Conservation (phyloP, 2,329 filamentous ascomycete genomes). For the Aspergillus candidus region DNA sequence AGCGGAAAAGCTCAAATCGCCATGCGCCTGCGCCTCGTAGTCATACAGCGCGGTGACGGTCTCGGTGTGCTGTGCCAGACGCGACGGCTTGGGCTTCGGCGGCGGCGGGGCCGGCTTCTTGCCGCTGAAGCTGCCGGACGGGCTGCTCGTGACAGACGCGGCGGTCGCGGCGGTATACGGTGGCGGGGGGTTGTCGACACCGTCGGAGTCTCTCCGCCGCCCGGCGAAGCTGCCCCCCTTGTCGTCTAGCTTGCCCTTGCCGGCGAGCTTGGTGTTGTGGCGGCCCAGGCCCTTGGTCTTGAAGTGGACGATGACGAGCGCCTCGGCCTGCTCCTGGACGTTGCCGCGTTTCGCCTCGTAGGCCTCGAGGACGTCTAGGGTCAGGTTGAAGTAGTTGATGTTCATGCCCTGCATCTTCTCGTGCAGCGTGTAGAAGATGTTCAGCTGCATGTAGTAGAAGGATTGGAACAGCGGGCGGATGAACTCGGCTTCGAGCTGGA, state of each 20-base stretch:
- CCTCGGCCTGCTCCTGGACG: slow-evolving; percentile 80
- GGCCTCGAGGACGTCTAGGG: slow-evolving; percentile 82
- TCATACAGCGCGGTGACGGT: slow-evolving; percentile 90
- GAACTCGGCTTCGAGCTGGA: slow-evolving; percentile 83
- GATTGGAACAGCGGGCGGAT: slow-evolving; percentile 96
- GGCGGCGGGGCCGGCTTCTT: slow-evolving; percentile 58
- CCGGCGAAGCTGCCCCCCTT: slow-evolving; percentile 29
- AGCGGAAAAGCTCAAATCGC: slow-evolving; percentile 81
- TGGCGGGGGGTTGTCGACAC: slow-evolving; percentile 59
- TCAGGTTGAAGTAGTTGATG: slow-evolving; percentile 95
- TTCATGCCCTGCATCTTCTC: slow-evolving; percentile 97
- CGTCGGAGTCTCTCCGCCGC: slow-evolving; percentile 37
- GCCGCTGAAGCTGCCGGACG: too few species aligned
- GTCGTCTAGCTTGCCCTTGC: slow-evolving; percentile 32
- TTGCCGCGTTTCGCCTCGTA: slow-evolving; percentile 85
- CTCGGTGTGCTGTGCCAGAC: slow-evolving; percentile 65
- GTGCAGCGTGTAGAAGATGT: slow-evolving; percentile 97
- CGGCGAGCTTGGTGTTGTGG: slow-evolving; percentile 26
- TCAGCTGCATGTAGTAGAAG: slow-evolving; percentile 99
- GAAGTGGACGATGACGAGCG: slow-evolving; percentile 79
- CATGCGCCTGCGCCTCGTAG: slow-evolving; percentile 90
- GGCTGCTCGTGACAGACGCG: slow-evolving; percentile 55
- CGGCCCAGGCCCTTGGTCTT: slow-evolving; percentile 68
- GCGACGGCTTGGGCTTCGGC: slow-evolving; percentile 74
- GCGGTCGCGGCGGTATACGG: slow-evolving; percentile 54